Conservation (phyloP, 441 rosid genomes). For the Flueggea neowawraea region DNA sequence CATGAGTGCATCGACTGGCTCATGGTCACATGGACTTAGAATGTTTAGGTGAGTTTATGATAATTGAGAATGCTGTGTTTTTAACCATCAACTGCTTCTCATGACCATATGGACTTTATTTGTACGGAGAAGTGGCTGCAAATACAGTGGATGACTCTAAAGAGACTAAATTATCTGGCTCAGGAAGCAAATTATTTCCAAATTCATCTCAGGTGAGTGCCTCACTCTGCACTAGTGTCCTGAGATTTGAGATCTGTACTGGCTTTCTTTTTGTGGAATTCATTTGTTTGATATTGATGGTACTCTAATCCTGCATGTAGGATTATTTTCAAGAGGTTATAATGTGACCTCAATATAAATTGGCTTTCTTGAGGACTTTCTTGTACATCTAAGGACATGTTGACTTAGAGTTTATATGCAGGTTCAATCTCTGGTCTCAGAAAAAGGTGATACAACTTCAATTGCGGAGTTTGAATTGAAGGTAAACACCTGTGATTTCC, state of each 20-base stretch:
- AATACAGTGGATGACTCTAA: slow-evolving; percentile 26
- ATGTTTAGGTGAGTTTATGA: too few species aligned
- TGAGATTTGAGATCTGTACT: too few species aligned
- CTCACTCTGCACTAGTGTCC: background rate
- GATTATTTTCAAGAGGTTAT: too few species aligned
- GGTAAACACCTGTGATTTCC: slow-evolving; percentile 33
- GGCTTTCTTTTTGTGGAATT: background rate
- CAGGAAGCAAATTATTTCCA: slow-evolving; percentile 58
- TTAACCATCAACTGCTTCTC: too few species aligned
- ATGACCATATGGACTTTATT: too few species aligned
- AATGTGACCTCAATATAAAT: too few species aligned
- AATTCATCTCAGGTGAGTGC: slow-evolving; percentile 53
- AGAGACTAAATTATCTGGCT: slow-evolving; percentile 35
- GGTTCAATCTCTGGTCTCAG: slow-evolving; percentile 73
- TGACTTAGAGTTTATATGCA: slow-evolving; percentile 13
- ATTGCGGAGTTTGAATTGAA: slow-evolving; percentile 81
- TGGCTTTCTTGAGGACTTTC: background rate
- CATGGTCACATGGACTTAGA: too few species aligned
- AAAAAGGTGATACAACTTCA: slow-evolving; percentile 63
- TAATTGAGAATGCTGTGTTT: too few species aligned
- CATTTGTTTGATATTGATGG: slow-evolving; percentile 3
- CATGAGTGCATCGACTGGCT: too few species aligned
- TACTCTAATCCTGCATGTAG: background rate
- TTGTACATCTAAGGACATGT: background rate
- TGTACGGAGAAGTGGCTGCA: slow-evolving; percentile 16